Conservation (phyloP, 2,329 filamentous ascomycete species). For the Fusarium virguliforme region DNA sequence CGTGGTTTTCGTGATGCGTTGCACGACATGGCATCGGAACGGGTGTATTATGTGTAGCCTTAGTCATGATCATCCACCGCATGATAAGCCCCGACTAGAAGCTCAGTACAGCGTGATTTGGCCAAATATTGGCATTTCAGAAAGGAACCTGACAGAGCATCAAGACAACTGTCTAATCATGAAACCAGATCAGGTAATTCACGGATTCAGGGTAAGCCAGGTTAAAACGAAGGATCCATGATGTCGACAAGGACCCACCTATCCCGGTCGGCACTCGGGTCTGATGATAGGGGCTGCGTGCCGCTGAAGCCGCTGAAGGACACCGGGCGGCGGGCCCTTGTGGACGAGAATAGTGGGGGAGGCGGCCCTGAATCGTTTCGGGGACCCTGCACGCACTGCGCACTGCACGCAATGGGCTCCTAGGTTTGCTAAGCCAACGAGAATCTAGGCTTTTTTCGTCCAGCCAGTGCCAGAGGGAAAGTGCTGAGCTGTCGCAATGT, state of each 20-base stretch:
- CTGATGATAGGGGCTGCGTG: slow-evolving; percentile 28
- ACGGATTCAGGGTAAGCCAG: slow-evolving; percentile 10
- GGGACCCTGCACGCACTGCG: slow-evolving; percentile 4
- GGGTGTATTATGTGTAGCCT: background rate
- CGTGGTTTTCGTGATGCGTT: slow-evolving; percentile 14
- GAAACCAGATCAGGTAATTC: slow-evolving; percentile 5
- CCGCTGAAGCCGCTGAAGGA: slow-evolving; percentile 24
- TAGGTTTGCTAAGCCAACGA: slow-evolving; percentile 33
- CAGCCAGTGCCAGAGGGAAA: slow-evolving; percentile 14
- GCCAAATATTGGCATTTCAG: background rate
- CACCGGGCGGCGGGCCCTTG: slow-evolving; percentile 13
- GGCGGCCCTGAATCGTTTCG: slow-evolving; percentile 17
- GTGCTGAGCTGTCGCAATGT: slow-evolving; percentile 47
- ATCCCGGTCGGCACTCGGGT: slow-evolving; percentile 5
- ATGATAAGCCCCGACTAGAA: background rate
- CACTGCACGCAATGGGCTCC: slow-evolving; percentile 5
- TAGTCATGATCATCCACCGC: background rate
- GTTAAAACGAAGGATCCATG: slow-evolving; percentile 10
- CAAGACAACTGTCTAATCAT: background rate
- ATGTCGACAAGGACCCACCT: background rate
- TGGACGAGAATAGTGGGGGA: slow-evolving; percentile 22
- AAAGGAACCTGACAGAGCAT: background rate
- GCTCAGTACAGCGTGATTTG: background rate
- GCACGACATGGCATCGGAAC: slow-evolving; percentile 14
- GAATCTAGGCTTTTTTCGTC: slow-evolving; percentile 23